A percentile compares a stretch with the other conserved stretches of the same genome.
These are phyloP conservation scores for Aspergillus pseudotamarii DNA, from an alignment of 2,329 filamentous ascomycete genomes.

Conservation along the genomic window DNA sequence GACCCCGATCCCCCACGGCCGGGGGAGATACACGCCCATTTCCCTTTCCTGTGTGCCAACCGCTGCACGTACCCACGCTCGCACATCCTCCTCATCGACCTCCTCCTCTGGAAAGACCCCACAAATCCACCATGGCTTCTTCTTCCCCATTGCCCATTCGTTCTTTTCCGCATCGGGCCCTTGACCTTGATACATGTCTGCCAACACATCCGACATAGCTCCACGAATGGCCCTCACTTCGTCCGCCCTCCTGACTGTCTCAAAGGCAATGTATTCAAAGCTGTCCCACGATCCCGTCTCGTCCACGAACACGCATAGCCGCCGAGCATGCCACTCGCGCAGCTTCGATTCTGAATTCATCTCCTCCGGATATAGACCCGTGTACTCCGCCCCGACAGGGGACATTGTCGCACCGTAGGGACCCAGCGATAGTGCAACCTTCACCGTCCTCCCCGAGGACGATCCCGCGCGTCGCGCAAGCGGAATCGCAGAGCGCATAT, in stretches of 20 bases:
- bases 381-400: slow-evolving; percentile 65
- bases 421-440: slow-evolving; percentile 61
- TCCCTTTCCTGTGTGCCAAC: slow-evolving; percentile 20
- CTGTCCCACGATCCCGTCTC: slow-evolving; percentile 31
- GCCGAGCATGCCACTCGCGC: slow-evolving; percentile 59
- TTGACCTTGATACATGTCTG: background rate
- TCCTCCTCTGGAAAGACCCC: slow-evolving; percentile 63
- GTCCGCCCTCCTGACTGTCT: slow-evolving; percentile 66
- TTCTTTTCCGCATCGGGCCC: slow-evolving; percentile 24
- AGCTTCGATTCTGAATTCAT: slow-evolving; percentile 52
- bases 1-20: slow-evolving; percentile 66
- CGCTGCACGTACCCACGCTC: slow-evolving; percentile 45
- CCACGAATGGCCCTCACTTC: slow-evolving; percentile 63
- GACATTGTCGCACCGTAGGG: slow-evolving; percentile 70
- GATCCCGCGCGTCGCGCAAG: slow-evolving; percentile 40
- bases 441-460: slow-evolving; percentile 6
- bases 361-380: slow-evolving; percentile 58
- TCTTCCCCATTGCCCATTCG: slow-evolving; percentile 25
- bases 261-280: slow-evolving; percentile 62
- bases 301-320: slow-evolving; percentile 55
- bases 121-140: slow-evolving; percentile 61
- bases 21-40: background rate
- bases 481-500: slow-evolving; percentile 44
- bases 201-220: slow-evolving; percentile 35
- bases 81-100: slow-evolving; percentile 50